Evolutionary conservation across 257 asterid species (phyloP).

Genomic region (Nyctanthes arbortristis): DNA sequence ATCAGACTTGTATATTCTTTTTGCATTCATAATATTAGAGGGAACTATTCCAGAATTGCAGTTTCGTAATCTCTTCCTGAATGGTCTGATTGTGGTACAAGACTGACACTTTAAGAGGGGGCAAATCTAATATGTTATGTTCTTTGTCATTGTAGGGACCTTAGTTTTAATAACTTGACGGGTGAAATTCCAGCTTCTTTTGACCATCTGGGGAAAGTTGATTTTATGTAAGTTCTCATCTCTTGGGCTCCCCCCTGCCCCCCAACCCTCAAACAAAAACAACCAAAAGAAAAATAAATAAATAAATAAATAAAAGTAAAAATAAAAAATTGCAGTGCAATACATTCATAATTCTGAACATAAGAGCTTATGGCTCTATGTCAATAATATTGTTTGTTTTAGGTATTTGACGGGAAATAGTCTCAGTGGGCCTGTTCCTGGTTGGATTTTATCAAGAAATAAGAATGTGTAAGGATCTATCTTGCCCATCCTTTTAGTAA

Average conservation of each 20-base stretch:
- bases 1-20: too few relatives aligned
- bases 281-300: too few relatives aligned
- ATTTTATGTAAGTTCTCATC: conserved; percentile 66
- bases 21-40: too few relatives aligned
- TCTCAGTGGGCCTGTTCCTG: conserved; percentile 68
- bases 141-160: conserved; percentile 59
- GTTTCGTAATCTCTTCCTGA: too few relatives aligned
- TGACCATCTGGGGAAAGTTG: conserved; percentile 44
- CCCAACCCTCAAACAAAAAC: too few relatives aligned
- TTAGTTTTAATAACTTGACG: conserved; percentile 73
- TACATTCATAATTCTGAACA: conserved; percentile 2
- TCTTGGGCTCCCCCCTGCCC: too few relatives aligned
- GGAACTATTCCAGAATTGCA: too few relatives aligned
- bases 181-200: conserved; percentile 70
- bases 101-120: background rate
- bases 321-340: too few relatives aligned
- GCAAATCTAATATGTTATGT: conserved; percentile 1
- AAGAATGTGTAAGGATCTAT: conserved; percentile 60
- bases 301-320: too few relatives aligned
- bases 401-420: conserved; percentile 81
- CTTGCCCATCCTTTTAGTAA: background rate
- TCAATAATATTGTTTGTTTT: conserved; percentile 6
- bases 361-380: conserved; percentile 10
- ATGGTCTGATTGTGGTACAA: background rate
- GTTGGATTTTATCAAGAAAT: conserved; percentile 65